Base-by-base conservation (phyloP, 768 basidiomycete species). In the Hemileccinum impolitum region DNA sequence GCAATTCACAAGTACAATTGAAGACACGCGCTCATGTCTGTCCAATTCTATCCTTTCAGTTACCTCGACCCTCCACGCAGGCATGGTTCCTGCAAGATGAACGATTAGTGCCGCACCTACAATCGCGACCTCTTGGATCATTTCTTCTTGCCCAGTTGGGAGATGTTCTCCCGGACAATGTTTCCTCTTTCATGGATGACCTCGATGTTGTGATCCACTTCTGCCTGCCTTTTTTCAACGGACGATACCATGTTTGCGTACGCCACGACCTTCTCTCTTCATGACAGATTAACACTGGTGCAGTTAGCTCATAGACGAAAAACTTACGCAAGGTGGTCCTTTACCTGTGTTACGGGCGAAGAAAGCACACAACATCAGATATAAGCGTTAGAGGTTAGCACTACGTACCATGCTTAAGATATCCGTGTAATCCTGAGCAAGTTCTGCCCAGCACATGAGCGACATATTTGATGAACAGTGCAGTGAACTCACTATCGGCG, bases 251-350 rank as follows among this genome's bases (percentile, higher is more conserved):
- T 59, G 1, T 21, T 54, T 19, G 53, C 39, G 39, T 53, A 64
- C 12, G 56, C 49, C 47, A 50, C 8, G 19, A 66, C 51, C 8
- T 57, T 59, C 23, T 53, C 61, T 25, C 65, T 66, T 23, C 43
- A 50, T 12, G 37, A 14, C 26, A 21, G 40, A n/a, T 57, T 35
- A 64, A 36, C 30, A 23, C 25, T 36, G 6, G 17, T 26, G 19
- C 15, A 39, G 23, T 36, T 26, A 6, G 37, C 13, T 17, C 21
- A 23, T 14, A 32, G 25, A 41, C 15, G 28, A 40, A 25, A 39
- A 32, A 45, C 58, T 18, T 36, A 69, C 65, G 58, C 61, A 19
- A 67, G 31, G 45, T 58, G 56, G 25, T 69, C 67, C 39, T 67
- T 67, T 19, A 58, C 61, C 62, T 65, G 41, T 34, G 11, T 32